These are phyloP conservation scores for Amphirosellinia nigrospora DNA, from an alignment of 495 filamentous ascomycete genomes.

Conservation along the genomic window DNA sequence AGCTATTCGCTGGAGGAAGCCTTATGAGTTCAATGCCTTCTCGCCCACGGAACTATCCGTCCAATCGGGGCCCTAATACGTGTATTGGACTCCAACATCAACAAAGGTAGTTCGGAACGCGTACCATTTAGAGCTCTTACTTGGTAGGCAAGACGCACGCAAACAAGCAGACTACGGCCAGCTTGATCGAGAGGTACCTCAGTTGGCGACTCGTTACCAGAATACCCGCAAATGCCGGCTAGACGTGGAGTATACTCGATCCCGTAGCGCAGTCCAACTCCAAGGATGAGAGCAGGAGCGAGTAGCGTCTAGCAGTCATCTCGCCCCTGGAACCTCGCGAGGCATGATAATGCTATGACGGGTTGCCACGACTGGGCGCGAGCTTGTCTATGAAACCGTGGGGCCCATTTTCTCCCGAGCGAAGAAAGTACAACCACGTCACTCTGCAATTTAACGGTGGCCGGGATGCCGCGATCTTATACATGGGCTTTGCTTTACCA, in stretches of 20 bases:
- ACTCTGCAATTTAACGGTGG: background rate
- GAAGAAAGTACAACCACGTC: constrained; percentile 15
- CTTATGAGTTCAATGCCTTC: background rate
- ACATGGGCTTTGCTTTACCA: constrained; percentile 5
- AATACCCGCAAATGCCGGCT: background rate
- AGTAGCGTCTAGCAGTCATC: background rate
- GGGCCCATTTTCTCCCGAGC: constrained; percentile 15
- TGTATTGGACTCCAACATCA: background rate
- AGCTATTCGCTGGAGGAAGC: background rate
- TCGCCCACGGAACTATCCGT: background rate
- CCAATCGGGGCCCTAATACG: background rate
- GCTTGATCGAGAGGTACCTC: background rate
- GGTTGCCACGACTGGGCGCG: background rate
- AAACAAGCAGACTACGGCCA: background rate
- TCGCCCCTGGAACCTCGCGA: background rate
- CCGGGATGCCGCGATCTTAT: background rate
- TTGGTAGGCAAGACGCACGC: background rate
- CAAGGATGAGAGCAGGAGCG: constrained; percentile 1
- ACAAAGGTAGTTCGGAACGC: background rate
- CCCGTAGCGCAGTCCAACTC: background rate
- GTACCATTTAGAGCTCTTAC: background rate
- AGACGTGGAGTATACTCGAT: background rate
- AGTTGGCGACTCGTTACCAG: background rate
- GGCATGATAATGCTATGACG: background rate
- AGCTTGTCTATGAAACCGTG: background rate